Evolutionary conservation across 2,329 filamentous ascomycete genomes (phyloP).

Genomic region (Peltaster fructicola): DNA sequence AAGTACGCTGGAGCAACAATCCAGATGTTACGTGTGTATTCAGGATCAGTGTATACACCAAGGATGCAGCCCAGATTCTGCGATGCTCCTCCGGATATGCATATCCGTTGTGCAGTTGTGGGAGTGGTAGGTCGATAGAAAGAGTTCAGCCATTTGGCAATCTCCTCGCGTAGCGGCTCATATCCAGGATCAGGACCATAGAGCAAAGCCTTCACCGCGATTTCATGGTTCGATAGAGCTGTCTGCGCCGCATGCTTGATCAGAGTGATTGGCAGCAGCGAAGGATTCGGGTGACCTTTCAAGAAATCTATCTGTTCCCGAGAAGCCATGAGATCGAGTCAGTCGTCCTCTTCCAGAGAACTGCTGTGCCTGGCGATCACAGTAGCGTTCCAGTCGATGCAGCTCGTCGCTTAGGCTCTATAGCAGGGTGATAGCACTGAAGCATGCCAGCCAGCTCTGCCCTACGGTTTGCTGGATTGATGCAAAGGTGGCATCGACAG

Average conservation of each 20-base stretch:
- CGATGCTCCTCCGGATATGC: conserved; percentile 69
- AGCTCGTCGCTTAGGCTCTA: no score
- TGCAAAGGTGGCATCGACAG: no score
- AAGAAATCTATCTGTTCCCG: conserved; percentile 39
- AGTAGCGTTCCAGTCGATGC: no score
- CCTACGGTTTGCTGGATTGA: no score
- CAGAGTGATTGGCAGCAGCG: conserved; percentile 46
- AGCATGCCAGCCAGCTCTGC: no score
- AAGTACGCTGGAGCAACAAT: conserved; percentile 70
- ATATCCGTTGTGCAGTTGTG: conserved; percentile 43
- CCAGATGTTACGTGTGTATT: conserved; percentile 59
- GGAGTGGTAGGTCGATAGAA: conserved; percentile 36
- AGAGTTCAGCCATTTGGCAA: conserved; percentile 51
- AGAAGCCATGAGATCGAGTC: conserved; percentile 1
- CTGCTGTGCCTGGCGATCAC: no score
- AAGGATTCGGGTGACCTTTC: conserved; percentile 48
- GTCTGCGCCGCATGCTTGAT: conserved; percentile 43
- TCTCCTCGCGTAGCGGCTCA: conserved; percentile 45
- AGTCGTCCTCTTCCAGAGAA: no score
- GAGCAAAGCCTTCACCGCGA: conserved; percentile 47
- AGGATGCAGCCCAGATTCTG: conserved; percentile 66
- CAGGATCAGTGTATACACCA: conserved; percentile 63
- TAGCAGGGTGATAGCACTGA: no score
- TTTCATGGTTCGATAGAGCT: conserved; percentile 41
- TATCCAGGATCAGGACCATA: conserved; percentile 70